Evolutionary conservation across 225 moss, liverwort and hornwort species (phyloP).

Genomic region (Marchantia polymorpha): DNA sequence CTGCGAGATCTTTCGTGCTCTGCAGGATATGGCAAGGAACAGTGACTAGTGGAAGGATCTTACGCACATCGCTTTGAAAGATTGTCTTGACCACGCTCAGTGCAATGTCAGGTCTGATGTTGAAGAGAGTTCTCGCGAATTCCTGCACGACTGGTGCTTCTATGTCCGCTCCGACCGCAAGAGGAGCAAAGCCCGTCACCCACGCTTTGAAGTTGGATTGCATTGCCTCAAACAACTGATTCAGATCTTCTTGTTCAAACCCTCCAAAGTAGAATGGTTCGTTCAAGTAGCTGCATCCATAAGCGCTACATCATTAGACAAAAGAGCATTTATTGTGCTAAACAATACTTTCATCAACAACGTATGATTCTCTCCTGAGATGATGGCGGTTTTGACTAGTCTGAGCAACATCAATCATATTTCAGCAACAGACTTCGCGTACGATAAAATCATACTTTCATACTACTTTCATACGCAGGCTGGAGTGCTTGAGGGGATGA

Average conservation of each 20-base stretch:
- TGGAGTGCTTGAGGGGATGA: too few species aligned
- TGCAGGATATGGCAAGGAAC: constrained; percentile 51
- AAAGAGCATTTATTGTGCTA: neutral
- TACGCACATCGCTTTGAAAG: constrained; percentile 42
- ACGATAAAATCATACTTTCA: neutral
- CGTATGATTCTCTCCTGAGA: neutral
- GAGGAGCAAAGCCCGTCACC: constrained; percentile 43
- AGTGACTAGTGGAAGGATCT: constrained; percentile 29
- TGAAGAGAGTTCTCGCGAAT: constrained; percentile 39
- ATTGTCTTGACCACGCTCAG: constrained; percentile 38
- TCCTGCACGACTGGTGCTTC: constrained; percentile 45
- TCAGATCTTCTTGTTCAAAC: constrained; percentile 47
- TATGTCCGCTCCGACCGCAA: constrained; percentile 40
- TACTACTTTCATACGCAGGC: neutral
- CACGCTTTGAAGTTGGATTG: constrained; percentile 52
- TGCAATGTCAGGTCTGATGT: constrained; percentile 47
- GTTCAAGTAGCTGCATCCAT: constrained; percentile 36
- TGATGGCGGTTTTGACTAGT: neutral
- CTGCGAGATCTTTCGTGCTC: constrained; percentile 40
- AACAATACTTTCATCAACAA: neutral
- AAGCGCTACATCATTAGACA: neutral
- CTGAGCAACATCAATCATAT: neutral
- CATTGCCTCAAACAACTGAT: constrained; percentile 43
- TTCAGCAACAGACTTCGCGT: neutral
- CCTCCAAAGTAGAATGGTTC: constrained; percentile 41